Evolutionary conservation across 129 eudicot species (phyloP), one percentile per base, ranked within the genome.

Genomic region (Tanacetum coccineum): DNA sequence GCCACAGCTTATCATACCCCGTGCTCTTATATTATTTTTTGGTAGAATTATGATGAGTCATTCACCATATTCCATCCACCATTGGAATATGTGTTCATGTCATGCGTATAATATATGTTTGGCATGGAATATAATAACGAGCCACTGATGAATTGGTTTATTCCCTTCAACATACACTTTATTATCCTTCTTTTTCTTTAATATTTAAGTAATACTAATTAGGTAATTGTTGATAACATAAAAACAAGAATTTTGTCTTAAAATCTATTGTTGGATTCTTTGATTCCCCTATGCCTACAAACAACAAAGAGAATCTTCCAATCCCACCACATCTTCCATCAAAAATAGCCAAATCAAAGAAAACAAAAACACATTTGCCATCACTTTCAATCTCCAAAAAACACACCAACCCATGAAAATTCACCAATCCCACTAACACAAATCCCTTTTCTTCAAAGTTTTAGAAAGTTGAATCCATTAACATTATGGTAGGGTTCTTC

Each of bases 251-350:
- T 56, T 80, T 83, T 79, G 87, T 80, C 90, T 83, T 42, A 78
- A 87, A 80, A 83, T 85, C 90, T 82, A 73, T 70, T 82, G 83
- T 67, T 85, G 83, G 98, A 92, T 92, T 92, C 96, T 84, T 84
- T 86, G 89, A 88, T 92, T 88, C 98, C 89, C 79, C 66, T 70
- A 72, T 62, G 84, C 84, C 87, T 71, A 71, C 85, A 88, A 86
- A 70, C 73, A 88, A 82, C 95, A 88, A 87, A 81, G 82, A 73
- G 91, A 85, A 81, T 83, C 83, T 80, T 89, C 87, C 98, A 92
- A 86, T 80, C 82, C 77, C 93, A 80, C 81, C 81, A 72, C 87
- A 78, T 79, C 79, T 48, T 76, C 70, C 77, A 71, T 73, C 77
- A 73, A 85, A 74, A 56, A 59, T 75, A 64, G 57, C 44, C 59